phyloP scores from a whole-genome alignment of 768 basidiomycete genomes.

The Kwoniella heveanensis region DNA sequence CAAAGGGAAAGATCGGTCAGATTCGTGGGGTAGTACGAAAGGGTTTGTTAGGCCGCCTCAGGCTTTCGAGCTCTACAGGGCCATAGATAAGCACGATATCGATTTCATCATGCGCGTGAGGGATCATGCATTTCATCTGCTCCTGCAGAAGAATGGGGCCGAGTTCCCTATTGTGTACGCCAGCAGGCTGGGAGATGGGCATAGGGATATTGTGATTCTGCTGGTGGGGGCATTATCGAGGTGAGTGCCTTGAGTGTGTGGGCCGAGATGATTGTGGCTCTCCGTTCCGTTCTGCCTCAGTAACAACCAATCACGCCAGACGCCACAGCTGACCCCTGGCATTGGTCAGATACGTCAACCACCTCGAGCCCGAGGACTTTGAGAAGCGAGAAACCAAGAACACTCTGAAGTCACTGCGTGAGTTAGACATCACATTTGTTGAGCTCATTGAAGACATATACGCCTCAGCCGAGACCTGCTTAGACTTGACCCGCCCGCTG shows the following conservation, averaged over 20 bases:
- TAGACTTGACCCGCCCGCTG: no score
- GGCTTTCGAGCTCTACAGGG: conserved; percentile 73
- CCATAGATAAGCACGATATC: conserved; percentile 83
- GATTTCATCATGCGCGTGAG: conserved; percentile 57
- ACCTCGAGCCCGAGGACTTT: conserved; percentile 79
- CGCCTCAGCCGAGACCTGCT: no score
- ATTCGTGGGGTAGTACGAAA: conserved; percentile 17
- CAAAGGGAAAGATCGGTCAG: conserved; percentile 14
- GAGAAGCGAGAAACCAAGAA: conserved; percentile 66
- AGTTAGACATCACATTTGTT: no score
- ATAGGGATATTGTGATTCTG: conserved; percentile 75
- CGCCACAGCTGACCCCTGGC: background rate
- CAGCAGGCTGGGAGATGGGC: conserved; percentile 60
- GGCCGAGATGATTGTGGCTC: no score
- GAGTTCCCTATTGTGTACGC: conserved; percentile 89
- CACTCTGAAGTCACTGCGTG: conserved; percentile 77
- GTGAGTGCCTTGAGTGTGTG: no score
- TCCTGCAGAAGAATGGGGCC: conserved; percentile 81
- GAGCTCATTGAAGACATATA: no score
- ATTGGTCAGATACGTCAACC: conserved; percentile 70
- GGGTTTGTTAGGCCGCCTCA: conserved; percentile 55
- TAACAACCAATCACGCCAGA: no score
- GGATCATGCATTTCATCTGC: conserved; percentile 59
- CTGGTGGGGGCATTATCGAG: conserved; percentile 87
- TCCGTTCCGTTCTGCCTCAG: no score